These are phyloP conservation scores for Cinnamomum micranthum DNA, from an alignment of 164 flowering plant genomes.

Conservation along the genomic window DNA sequence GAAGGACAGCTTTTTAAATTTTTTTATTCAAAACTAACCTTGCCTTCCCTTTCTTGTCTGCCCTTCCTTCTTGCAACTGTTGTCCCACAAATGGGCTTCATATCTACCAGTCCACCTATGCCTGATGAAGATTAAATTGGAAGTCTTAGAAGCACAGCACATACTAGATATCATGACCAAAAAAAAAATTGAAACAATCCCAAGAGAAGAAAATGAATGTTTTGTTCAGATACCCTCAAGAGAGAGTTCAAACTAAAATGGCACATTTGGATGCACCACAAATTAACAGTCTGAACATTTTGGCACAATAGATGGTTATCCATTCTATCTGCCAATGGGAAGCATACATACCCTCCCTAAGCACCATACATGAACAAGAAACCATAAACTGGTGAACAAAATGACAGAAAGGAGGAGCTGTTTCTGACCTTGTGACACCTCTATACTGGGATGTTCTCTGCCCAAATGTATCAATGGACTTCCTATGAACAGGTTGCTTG, in stretches of 20 bases:
- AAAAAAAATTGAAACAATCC: neutral
- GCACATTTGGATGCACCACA: too few relatives aligned
- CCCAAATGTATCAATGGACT: slow-evolving; percentile 81
- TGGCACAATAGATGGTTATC: too few relatives aligned
- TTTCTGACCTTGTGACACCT: slow-evolving; percentile 68
- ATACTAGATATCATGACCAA: neutral
- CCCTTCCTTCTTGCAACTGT: slow-evolving; percentile 91
- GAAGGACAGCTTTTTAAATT: slow-evolving; percentile 9
- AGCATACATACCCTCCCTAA: neutral
- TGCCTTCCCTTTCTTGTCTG: slow-evolving; percentile 93
- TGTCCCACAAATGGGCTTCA: slow-evolving; percentile 93
- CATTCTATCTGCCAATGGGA: too few relatives aligned
- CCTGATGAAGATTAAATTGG: slow-evolving; percentile 28
- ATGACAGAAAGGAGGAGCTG: neutral
- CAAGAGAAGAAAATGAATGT: neutral
- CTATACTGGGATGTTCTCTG: slow-evolving; percentile 86
- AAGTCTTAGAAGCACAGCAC: neutral
- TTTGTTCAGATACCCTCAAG: neutral
- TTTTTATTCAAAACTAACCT: slow-evolving; percentile 32
- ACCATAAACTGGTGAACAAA: neutral
- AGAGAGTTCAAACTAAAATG: neutral
- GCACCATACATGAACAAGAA: neutral
- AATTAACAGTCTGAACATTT: too few relatives aligned
- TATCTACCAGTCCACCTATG: slow-evolving; percentile 95
- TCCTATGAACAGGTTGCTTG: slow-evolving; percentile 67